Percentiles rank a stretch among this genome's conserved stretches.
phyloP scores from a whole-genome alignment of 2,329 filamentous ascomycete species.

The Zasmidium cellare region DNA sequence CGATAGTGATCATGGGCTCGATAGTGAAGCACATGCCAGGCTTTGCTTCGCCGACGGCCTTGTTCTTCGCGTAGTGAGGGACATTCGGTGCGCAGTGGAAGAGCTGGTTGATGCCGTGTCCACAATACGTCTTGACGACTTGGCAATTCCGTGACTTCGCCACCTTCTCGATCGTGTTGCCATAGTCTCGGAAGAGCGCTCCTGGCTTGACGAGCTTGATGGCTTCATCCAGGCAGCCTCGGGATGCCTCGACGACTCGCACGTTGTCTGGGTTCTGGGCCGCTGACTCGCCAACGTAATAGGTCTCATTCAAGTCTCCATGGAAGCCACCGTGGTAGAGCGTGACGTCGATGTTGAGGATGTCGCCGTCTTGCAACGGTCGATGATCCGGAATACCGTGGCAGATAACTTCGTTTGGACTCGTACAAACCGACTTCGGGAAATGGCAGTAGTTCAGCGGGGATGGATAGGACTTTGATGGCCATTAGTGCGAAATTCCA shows the following conservation, averaged over 20 bases:
- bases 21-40: conserved; percentile 99
- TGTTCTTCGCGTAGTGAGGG: conserved; percentile 98
- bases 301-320: conserved; percentile 96
- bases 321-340: conserved; percentile 95
- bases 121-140: conserved; percentile 93
- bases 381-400: conserved; percentile 96
- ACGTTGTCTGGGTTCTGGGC: conserved; percentile 81
- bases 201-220: conserved; percentile 93
- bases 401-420: conserved; percentile 95
- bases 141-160: conserved; percentile 83
- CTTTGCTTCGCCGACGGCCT: conserved; percentile 91
- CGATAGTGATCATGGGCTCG: conserved; percentile 95
- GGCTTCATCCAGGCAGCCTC: conserved; percentile 85
- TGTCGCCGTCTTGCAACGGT: conserved; percentile 84
- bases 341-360: conserved; percentile 94
- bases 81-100: conserved; percentile 95
- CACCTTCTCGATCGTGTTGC: conserved; percentile 92
- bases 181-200: conserved; percentile 87
- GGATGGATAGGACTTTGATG: conserved; percentile 79
- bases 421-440: conserved; percentile 97
- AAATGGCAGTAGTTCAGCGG: conserved; percentile 95
- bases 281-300: conserved; percentile 91
- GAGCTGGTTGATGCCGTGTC: conserved; percentile 88
- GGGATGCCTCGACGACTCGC: conserved; percentile 83
- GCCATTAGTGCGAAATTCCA: conserved; percentile 10